Evolutionary conservation across 1,284 basidiomycete species (phyloP), one percentile per base, ranked within the genome.

Genomic region (Ceratorhiza oryzae-sativae): DNA sequence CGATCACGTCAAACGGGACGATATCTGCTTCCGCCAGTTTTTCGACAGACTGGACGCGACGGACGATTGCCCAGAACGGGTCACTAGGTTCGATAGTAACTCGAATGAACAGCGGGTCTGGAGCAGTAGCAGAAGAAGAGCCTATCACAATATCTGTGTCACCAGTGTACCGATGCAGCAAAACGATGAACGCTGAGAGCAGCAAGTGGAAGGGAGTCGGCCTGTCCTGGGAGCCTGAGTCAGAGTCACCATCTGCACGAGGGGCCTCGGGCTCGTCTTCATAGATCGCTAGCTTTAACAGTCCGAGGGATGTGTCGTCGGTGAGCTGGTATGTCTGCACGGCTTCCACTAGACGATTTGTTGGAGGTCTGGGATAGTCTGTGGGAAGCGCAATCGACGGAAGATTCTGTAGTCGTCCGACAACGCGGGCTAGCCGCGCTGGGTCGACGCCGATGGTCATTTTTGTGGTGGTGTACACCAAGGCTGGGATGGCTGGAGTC

Each of bases 101-200:
- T 48, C 95, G 88, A 65, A 99, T 86, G 41, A 98, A 86, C 48
- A 98, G 84, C 6, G 96, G 95, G 73, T 92, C 88, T 42, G 87
- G 86, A 1, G 87, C 88, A n/a, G 87, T 84, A 0, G 90, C 88
- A 20, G 92, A 92, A 18, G 94, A 96, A 0, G 95, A 95, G 62
- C 93, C 96, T 76, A 99, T 91, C 74, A 98, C 87, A 75, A 99
- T 85, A 77, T 98, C 95, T 13, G 91, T 96, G 80, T 99, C 97
- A 63, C 93, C 95, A 0, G 97, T 98, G 83, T 96, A 98, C 49
- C 97, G 87, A 83, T 98, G 95, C 13, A 99, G 84, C 41, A 99
- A 85, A 42, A 97, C 91, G 25, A 89, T 87, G 81, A 99, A 98
- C 0, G 96, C 91, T 20, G 97, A 89, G 55, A 99, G 86, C 55